A percentile compares a stretch with the other conserved stretches of the same genome.
phyloP scores from a whole-genome alignment of 805 yeast genomes.

The Ogataea philodendri region DNA sequence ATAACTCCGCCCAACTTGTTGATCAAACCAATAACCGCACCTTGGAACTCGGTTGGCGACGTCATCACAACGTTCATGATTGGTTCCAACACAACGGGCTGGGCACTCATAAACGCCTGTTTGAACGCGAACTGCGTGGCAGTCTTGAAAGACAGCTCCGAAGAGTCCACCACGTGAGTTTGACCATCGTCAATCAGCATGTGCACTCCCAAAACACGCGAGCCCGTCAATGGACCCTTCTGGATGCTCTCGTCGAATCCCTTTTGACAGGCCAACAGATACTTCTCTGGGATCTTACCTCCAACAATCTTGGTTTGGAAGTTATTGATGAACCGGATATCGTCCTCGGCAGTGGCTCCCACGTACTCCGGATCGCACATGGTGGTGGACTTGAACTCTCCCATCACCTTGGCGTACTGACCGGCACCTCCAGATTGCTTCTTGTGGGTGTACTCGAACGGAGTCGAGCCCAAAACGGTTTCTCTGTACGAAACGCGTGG shows the following conservation, averaged over 20 bases:
- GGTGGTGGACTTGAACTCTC: slow-evolving; percentile 52
- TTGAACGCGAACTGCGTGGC: slow-evolving; percentile 92
- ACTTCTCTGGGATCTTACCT: slow-evolving; percentile 95
- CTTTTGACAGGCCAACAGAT: slow-evolving; percentile 86
- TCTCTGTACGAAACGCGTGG: slow-evolving; percentile 99
- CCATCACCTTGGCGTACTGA: slow-evolving; percentile 96
- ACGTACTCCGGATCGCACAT: slow-evolving; percentile 52
- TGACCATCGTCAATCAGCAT: slow-evolving; percentile 97
- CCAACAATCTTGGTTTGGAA: slow-evolving; percentile 91
- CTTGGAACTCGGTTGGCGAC: slow-evolving; percentile 97
- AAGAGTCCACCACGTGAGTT: slow-evolving; percentile 94
- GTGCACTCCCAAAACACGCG: slow-evolving; percentile 84
- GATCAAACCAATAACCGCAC: slow-evolving; percentile 82
- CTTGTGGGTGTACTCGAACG: slow-evolving; percentile 93
- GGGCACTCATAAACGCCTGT: slow-evolving; percentile 80
- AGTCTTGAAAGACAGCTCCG: slow-evolving; percentile 90
- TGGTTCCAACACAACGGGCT: slow-evolving; percentile 92
- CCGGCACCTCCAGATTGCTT: slow-evolving; percentile 99
- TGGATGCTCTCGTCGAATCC: slow-evolving; percentile 94
- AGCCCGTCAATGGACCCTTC: slow-evolving; percentile 96
- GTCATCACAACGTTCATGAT: slow-evolving; percentile 91
- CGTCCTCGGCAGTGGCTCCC: slow-evolving; percentile 31
- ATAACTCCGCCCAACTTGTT: slow-evolving; percentile 92
- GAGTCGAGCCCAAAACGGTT: slow-evolving; percentile 68
- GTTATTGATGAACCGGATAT: slow-evolving; percentile 48